Evolutionary conservation across 768 basidiomycete species (phyloP), one percentile per base, ranked within the genome.

Genomic region (Lanmaoa pseudosensibilis): DNA sequence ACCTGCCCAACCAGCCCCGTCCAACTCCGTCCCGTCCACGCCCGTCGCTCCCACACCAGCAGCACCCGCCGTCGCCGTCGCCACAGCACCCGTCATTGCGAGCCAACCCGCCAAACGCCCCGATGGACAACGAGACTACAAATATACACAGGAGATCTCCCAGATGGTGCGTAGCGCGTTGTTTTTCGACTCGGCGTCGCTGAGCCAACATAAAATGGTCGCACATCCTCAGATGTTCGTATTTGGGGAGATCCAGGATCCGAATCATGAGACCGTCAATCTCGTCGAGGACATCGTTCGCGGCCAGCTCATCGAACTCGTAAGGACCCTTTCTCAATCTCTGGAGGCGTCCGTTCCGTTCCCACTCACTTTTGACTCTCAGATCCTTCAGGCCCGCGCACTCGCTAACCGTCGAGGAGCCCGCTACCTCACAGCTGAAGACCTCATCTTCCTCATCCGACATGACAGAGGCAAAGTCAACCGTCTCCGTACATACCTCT

Each of bases 281-380:
- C 82, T 94, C 33, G 91, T 98, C n/a, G 94, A 98, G 71, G 94
- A 98, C 67, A 92, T 96, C 49, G 90, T 96, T 19, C 83, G 91
- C 37, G 81, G 90, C 51, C 94, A 98, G 61, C 80, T 98, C 44
- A 90, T 94, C 53, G 94, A 97, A 71, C 84, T 97, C 51, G 94
- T 94, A 55, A 48, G 58, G 2, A 23, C 13, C 9, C 25, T 1
- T 15, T 23, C 37, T 4, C 36, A 30, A 5, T 27, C 5, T 2
- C 25, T 6, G 37, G 37, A 18, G 23, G n/a, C n/a, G n/a, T n/a
- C n/a, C 0, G 3, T 25, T 12, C 4, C 16, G 19, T 54, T 71
- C 11, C n/a, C 41, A 23, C 56, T 49, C 41, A 25, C 15, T 30
- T 18, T 12, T 1, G 5, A 45, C 3, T 36, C 33, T 52, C 27